Evolutionary conservation across 305 asterid species (phyloP).

Genomic region (Solanum hybrid): DNA sequence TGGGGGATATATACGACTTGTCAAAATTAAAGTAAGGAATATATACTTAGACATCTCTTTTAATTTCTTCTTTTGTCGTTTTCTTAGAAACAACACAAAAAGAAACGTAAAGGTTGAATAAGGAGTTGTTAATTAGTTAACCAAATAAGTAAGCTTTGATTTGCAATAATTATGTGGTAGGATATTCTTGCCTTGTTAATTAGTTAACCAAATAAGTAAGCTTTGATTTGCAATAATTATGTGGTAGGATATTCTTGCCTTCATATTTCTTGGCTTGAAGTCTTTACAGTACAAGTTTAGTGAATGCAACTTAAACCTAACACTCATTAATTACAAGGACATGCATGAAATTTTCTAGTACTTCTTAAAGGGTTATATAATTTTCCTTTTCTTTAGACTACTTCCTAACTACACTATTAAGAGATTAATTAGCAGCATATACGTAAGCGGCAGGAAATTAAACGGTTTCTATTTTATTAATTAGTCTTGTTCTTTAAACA

Average conservation of each 20-base stretch:
- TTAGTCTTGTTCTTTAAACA: not conserved
- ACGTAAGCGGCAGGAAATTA: not conserved
- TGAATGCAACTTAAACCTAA: constrained; percentile 4
- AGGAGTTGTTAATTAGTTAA: too few relatives aligned
- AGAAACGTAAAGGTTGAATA: not conserved
- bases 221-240: not conserved
- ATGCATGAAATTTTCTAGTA: not conserved
- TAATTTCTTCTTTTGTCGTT: not conserved
- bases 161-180: too few relatives aligned
- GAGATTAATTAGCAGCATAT: not conserved
- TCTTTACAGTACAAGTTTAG: not conserved
- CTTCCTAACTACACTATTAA: not conserved
- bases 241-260: not conserved
- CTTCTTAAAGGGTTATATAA: not conserved
- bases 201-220: not conserved
- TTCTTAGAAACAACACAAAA: not conserved
- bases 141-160: too few relatives aligned
- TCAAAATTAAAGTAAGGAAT: not conserved
- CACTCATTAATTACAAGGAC: not conserved
- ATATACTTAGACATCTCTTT: not conserved
- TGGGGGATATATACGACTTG: not conserved
- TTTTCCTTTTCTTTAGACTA: not conserved
- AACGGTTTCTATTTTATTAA: not conserved
- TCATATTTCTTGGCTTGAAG: not conserved
- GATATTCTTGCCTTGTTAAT: too few relatives aligned